Base-by-base conservation (phyloP, 2,329 filamentous ascomycete species). In the Fulvia fulva region DNA sequence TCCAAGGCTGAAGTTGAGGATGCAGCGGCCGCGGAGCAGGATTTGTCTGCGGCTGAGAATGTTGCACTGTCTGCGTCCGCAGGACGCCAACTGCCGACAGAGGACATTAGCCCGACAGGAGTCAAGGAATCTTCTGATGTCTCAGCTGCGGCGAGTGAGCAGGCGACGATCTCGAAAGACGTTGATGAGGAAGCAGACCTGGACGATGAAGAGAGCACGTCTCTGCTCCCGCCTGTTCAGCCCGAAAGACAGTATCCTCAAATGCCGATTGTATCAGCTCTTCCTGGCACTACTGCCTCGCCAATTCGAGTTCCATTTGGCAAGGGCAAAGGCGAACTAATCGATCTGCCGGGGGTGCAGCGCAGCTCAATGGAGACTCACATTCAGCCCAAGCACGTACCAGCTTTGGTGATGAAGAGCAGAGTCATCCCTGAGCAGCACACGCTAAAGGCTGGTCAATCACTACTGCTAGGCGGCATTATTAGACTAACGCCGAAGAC, bases 301-400 rank as follows among this genome's bases (percentile, higher is more conserved):
- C 94, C 94, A 0, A 97, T 99, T 65, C 87, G 94, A 26, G 85
- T 97, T 19, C 91, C 91, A 0, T 99, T 94, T 70, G 92, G 92
- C 47, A 85, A 85, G 59, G 88, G 89, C 23, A 88, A 85, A 68
- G 94, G 94, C 56, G 95, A 99, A 73, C 80, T 99, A 32, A 90
- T 99, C 67, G 94, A 99, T 71, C 81, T 99, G 14, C 94, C 94
- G 0, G 94, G 94, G 0, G 78, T 99, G 32, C 83, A 87, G 8
- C 86, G 94, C 47, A 87, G 85, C 25, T 83, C 86, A 16, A 78
- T 97, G 6, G 87, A 90, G 50, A 75, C 83, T 0, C 86, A 88
- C 69, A 87, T 97, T 50, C 77, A 82, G 43, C 82, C 87, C 43
- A 80, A 87, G 60, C 77, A 89, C 67, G 86, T 85, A 43, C 74